These are phyloP conservation scores for Aechmea fasciata DNA, from an alignment of 176 grass and related monocot species.

Conservation along the genomic window DNA sequence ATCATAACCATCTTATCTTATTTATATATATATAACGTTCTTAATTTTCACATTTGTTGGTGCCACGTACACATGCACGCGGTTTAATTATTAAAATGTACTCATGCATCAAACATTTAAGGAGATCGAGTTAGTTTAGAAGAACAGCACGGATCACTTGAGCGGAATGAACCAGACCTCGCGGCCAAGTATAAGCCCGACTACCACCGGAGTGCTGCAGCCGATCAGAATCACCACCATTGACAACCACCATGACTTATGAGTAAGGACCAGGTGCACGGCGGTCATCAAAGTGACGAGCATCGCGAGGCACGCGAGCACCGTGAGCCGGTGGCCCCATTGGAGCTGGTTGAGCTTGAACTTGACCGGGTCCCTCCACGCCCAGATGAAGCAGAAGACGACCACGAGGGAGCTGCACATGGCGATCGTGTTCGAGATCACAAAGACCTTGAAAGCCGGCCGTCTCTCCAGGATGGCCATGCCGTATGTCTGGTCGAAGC, in stretches of 20 bases:
- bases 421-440: conserved; percentile 35
- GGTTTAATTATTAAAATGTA: no score
- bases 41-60: neutral
- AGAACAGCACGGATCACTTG: neutral
- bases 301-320: conserved; percentile 25
- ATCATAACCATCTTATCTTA: no score
- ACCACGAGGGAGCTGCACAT: conserved; percentile 30
- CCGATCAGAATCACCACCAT: conserved; percentile 26
- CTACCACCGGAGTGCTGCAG: conserved; percentile 22
- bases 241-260: conserved; percentile 16
- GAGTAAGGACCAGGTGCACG: neutral
- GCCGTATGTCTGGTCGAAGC: conserved; percentile 11
- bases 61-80: neutral
- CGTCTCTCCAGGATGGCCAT: conserved; percentile 19
- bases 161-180: conserved; percentile 26
- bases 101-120: neutral
- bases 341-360: conserved; percentile 26
- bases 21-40: no score
- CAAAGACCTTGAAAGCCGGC: conserved; percentile 27
- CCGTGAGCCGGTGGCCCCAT: conserved; percentile 26
- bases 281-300: conserved; percentile 6
- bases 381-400: conserved; percentile 34
- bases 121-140: neutral
- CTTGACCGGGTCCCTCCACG: conserved; percentile 22
- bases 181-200: conserved; percentile 19